phyloP scores from a whole-genome alignment of 1,284 basidiomycete genomes.

The Heterobasidion occidentale region DNA sequence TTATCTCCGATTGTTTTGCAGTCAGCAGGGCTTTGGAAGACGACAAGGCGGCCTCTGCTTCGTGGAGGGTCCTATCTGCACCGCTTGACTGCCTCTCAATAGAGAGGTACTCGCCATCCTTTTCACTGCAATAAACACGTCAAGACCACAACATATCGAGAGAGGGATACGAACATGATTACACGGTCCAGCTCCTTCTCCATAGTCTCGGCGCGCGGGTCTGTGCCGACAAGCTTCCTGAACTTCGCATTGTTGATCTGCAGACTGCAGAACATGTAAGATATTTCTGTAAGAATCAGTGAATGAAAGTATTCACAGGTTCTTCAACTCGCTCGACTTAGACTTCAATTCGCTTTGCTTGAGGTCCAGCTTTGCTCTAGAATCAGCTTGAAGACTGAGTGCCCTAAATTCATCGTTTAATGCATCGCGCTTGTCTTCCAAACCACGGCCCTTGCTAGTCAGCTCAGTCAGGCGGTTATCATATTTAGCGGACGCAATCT shows the following conservation, averaged over 20 bases:
- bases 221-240: slow-evolving; percentile 52
- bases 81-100: slow-evolving; percentile 42
- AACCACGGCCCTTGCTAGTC: slow-evolving; percentile 39
- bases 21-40: slow-evolving; percentile 55
- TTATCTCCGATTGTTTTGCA: slow-evolving; percentile 55
- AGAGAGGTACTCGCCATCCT: slow-evolving; percentile 54
- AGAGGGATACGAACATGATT: slow-evolving; percentile 36
- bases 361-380: slow-evolving; percentile 74
- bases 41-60: slow-evolving; percentile 53
- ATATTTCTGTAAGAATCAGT: neutral
- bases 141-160: neutral
- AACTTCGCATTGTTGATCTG: slow-evolving; percentile 55
- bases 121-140: slow-evolving; percentile 37
- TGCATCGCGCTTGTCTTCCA: slow-evolving; percentile 69
- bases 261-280: slow-evolving; percentile 36
- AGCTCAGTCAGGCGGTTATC: slow-evolving; percentile 67
- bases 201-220: slow-evolving; percentile 56
- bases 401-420: slow-evolving; percentile 68
- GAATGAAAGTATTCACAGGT: slow-evolving; percentile 39
- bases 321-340: slow-evolving; percentile 59
- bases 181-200: slow-evolving; percentile 63
- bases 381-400: slow-evolving; percentile 77
- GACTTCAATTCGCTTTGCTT: slow-evolving; percentile 63
- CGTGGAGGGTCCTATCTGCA: slow-evolving; percentile 50
- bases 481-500: slow-evolving; percentile 56